phyloP scores from a whole-genome alignment of 2,329 filamentous ascomycete genomes.

The Paramyrothecium roridum region DNA sequence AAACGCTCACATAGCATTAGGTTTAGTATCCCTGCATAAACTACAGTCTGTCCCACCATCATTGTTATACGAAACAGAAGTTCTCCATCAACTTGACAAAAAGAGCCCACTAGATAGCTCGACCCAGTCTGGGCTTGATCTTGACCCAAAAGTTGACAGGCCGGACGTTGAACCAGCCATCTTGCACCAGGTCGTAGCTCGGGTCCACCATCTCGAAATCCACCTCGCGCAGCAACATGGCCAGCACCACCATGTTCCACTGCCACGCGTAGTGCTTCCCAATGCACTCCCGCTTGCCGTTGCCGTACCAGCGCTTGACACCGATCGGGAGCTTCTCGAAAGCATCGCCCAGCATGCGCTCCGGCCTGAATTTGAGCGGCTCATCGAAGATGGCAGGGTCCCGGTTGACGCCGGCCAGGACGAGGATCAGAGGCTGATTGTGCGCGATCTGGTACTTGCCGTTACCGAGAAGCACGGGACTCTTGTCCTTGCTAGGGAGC shows the following conservation, averaged over 20 bases:
- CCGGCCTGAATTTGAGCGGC: conserved; percentile 41
- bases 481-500: conserved; percentile 31
- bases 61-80: too few relatives aligned
- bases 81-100: too few relatives aligned
- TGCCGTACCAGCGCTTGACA: conserved; percentile 49
- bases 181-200: conserved; percentile 36
- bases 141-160: conserved; percentile 43
- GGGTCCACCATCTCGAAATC: conserved; percentile 42
- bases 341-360: conserved; percentile 44
- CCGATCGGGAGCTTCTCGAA: conserved; percentile 40
- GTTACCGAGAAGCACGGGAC: conserved; percentile 42
- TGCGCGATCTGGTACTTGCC: conserved; percentile 48
- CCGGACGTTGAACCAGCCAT: conserved; percentile 52
- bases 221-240: conserved; percentile 39
- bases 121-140: conserved; percentile 32
- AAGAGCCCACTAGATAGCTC: not conserved
- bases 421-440: conserved; percentile 46
- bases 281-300: conserved; percentile 50
- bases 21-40: too few relatives aligned
- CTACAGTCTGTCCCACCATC: too few relatives aligned
- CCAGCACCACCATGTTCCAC: conserved; percentile 38
- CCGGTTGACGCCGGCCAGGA: conserved; percentile 47
- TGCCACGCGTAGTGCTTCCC: conserved; percentile 48
- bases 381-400: conserved; percentile 46
- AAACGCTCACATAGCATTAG: too few relatives aligned